phyloP scores from a whole-genome alignment of 1,139 yeast genomes.

The Lodderomyces parapsilosis region DNA sequence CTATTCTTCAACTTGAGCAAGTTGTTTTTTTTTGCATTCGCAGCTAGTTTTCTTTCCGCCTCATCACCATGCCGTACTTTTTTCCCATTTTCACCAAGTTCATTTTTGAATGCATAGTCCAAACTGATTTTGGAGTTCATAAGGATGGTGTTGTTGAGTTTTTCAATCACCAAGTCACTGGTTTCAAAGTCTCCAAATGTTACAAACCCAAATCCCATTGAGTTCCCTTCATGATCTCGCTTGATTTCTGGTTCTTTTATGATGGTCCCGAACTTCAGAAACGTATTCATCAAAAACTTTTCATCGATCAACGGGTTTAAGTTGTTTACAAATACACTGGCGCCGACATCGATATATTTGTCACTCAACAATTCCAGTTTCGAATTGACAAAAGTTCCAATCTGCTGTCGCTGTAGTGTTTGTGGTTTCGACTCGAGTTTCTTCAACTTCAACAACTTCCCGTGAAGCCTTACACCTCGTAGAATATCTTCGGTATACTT shows the following conservation, averaged over 20 bases:
- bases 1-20: background rate
- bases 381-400: conserved; percentile 10
- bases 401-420: conserved; percentile 4
- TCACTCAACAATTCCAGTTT: conserved; percentile 9
- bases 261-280: conserved; percentile 68
- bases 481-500: conserved; percentile 66
- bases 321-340: conserved; percentile 72
- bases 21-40: conserved; percentile 53
- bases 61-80: conserved; percentile 73
- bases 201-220: conserved; percentile 64
- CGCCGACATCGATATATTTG: conserved; percentile 57
- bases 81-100: conserved; percentile 29
- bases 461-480: conserved; percentile 63
- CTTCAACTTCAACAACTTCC: conserved; percentile 61
- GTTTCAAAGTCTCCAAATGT: conserved; percentile 61
- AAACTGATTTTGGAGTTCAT: conserved; percentile 65
- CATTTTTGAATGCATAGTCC: conserved; percentile 73
- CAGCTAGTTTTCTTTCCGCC: conserved; percentile 71
- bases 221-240: conserved; percentile 51
- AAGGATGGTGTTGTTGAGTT: conserved; percentile 66
- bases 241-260: conserved; percentile 51
- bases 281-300: conserved; percentile 55
- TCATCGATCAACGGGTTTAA: conserved; percentile 71
- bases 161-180: conserved; percentile 70
- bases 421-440: conserved; percentile 35